phyloP scores from a whole-genome alignment of 2,329 filamentous ascomycete genomes.

The Diplocarpon rosae region DNA sequence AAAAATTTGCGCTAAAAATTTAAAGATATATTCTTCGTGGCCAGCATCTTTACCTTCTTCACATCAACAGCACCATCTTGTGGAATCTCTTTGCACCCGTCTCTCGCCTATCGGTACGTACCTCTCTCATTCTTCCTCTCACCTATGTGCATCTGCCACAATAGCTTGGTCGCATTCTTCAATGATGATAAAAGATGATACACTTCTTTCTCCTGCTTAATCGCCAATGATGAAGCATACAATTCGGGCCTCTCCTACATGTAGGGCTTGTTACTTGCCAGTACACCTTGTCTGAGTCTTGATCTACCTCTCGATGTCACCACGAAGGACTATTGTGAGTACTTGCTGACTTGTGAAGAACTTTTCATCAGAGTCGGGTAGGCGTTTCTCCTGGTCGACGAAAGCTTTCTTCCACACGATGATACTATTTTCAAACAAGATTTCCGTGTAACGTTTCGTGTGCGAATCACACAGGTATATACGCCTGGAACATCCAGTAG shows the following conservation, averaged over 20 bases:
- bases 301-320: no score
- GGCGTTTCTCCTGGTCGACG: neutral
- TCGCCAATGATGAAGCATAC: conserved; percentile 76
- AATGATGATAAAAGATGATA: conserved; percentile 58
- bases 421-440: no score
- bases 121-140: conserved; percentile 2
- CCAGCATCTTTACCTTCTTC: no score
- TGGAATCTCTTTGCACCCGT: no score
- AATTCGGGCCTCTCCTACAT: conserved; percentile 51
- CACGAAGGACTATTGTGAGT: no score
- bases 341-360: conserved; percentile 16
- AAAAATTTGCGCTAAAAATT: no score
- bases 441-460: no score
- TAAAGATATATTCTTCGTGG: no score
- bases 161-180: conserved; percentile 10
- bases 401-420: neutral
- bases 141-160: no score
- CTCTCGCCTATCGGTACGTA: neutral
- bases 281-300: conserved; percentile 67
- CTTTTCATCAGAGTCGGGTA: conserved; percentile 4
- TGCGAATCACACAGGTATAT: no score
- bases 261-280: conserved; percentile 78
- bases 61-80: no score
- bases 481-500: neutral
- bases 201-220: conserved; percentile 83